Conservation (phyloP, 768 basidiomycete genomes). For the Podaxis mareebaensis region DNA sequence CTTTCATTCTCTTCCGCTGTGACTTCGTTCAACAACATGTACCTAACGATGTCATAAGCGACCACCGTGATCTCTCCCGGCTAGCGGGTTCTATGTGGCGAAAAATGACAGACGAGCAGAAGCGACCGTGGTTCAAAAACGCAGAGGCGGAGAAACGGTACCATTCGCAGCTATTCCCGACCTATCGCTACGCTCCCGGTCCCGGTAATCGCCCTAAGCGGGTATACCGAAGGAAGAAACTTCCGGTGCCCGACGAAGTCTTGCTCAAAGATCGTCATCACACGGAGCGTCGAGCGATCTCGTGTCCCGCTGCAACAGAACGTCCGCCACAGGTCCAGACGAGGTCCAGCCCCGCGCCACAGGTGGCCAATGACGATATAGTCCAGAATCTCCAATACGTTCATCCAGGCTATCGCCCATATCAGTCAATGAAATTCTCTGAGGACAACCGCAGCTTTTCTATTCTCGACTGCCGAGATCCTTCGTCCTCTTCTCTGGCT, state of each 20-base stretch:
- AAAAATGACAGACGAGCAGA: conserved; percentile 8
- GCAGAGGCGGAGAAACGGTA: conserved; percentile 5
- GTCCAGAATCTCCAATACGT: background rate
- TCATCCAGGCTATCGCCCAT: background rate
- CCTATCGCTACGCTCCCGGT: conserved; percentile 1
- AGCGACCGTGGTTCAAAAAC: conserved; percentile 8
- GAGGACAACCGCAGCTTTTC: background rate
- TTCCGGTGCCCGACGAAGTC: background rate
- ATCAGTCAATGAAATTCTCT: background rate
- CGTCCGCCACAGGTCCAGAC: background rate
- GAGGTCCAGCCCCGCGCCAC: background rate
- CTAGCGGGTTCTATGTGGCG: conserved; percentile 11
- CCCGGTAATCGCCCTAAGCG: background rate
- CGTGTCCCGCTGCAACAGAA: background rate
- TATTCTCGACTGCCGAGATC: background rate
- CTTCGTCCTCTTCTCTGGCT: background rate
- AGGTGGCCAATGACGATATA: background rate
- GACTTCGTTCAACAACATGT: conserved; percentile 59
- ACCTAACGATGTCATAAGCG: conserved; percentile 4
- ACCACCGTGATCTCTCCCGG: conserved; percentile 9
- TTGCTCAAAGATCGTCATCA: background rate
- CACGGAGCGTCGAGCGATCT: too few relatives aligned
- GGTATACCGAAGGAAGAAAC: background rate
- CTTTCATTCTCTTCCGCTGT: conserved; percentile 80
- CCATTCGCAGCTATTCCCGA: conserved; percentile 1